phyloP scores from a whole-genome alignment of 805 yeast species.

The Nakazawaea molendinolei region DNA sequence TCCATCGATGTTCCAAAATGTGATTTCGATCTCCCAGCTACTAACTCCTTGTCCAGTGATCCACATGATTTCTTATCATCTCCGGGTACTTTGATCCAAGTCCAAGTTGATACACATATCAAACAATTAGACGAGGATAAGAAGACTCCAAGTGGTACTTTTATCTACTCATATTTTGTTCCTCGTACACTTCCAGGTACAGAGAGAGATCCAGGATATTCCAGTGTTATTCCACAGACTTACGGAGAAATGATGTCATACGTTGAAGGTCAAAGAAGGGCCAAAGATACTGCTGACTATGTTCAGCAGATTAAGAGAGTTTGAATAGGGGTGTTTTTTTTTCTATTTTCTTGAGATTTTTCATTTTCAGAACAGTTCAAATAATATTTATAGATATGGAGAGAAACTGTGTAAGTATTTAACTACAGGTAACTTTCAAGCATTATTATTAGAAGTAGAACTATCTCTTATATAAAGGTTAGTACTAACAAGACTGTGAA shows the following conservation, averaged over 20 bases:
- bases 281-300: slow-evolving; percentile 70
- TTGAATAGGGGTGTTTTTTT: not conserved
- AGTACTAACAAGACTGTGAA: not conserved
- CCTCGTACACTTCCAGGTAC: slow-evolving; percentile 43
- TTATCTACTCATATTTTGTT: slow-evolving; percentile 84
- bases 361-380: not conserved
- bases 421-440: no score
- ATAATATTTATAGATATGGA: no score
- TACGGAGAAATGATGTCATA: slow-evolving; percentile 91
- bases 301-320: slow-evolving; percentile 39
- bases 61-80: slow-evolving; percentile 55
- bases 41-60: slow-evolving; percentile 45
- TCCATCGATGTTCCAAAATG: slow-evolving; percentile 20
- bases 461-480: no score
- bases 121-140: slow-evolving; percentile 56
- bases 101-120: slow-evolving; percentile 79
- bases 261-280: slow-evolving; percentile 86
- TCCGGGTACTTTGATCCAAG: slow-evolving; percentile 88
- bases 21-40: slow-evolving; percentile 45
- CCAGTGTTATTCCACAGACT: slow-evolving; percentile 78
- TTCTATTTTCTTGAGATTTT: not conserved
- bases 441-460: no score
- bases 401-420: no score
- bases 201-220: slow-evolving; percentile 47
- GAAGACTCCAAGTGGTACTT: slow-evolving; percentile 73